Conservation (phyloP, 2,329 filamentous ascomycete species). For the Leptodontidium sp. region DNA sequence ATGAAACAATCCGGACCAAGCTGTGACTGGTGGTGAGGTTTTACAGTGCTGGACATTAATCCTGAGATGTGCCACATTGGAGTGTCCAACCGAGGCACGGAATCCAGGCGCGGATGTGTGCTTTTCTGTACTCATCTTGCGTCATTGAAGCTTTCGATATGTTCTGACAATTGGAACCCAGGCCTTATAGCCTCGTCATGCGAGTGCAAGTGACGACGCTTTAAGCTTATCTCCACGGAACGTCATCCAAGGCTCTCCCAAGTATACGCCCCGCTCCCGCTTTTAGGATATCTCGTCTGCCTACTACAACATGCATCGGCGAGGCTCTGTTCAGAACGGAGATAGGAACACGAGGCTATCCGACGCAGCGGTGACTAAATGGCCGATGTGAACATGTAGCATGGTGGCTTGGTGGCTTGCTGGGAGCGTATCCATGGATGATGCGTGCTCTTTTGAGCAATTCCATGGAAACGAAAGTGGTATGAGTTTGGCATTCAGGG, state of each 20-base stretch:
- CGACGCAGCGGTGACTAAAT: background rate
- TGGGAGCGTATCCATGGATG: background rate
- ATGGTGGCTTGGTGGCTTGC: background rate
- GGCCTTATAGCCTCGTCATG: background rate
- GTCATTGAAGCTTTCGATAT: slow-evolving; percentile 4
- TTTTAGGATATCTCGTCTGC: background rate
- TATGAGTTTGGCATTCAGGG: background rate
- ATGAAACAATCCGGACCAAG: too few species aligned
- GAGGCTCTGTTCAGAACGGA: background rate
- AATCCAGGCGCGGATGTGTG: too few species aligned
- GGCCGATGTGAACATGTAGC: slow-evolving; percentile 3
- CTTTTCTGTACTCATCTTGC: background rate
- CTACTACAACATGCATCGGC: background rate
- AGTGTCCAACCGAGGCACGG: too few species aligned
- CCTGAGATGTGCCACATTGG: too few species aligned
- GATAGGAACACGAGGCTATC: background rate
- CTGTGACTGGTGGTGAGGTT: too few species aligned
- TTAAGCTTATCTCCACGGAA: slow-evolving; percentile 12
- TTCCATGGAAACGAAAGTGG: background rate
- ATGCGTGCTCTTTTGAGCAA: background rate
- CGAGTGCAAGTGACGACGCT: slow-evolving; percentile 4
- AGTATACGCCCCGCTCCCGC: background rate
- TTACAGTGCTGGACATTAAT: too few species aligned
- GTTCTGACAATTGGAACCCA: background rate
- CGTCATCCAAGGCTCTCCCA: background rate